Base-by-base conservation (phyloP, 306 rosid genomes). In the Phaseolus lunatus region DNA sequence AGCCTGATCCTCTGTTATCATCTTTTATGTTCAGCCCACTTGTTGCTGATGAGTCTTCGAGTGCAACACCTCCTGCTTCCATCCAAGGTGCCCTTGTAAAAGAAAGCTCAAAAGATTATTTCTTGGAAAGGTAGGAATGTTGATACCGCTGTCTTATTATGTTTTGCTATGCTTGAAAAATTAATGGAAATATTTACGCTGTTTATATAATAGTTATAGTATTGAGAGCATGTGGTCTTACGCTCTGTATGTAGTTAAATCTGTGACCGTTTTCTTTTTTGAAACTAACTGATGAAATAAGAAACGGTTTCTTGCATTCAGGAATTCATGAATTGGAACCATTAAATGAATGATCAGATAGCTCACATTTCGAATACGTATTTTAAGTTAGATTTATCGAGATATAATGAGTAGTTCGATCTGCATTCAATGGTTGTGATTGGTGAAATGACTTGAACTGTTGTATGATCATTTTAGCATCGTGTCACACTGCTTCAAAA, bases 1-100 rank as follows among this genome's bases (percentile, higher is more conserved):
- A 88, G 72, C 88, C 98, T 6, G 98, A 95, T 87, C 92, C 92
- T 57, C 64, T 95, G 86, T 66, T 95, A 82, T 87, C 90, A 35
- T 92, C 97, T 16, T 95, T 95, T 81, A 92, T 93, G 33, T 90
- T 84, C 85, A 90, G 86, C 83, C 87, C 91, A 9, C 78, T 73
- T 54, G 48, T 58, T 9, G 82, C 67, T 44, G 85, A 87, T 79
- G 91, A 86, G 76, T 73, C 86, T 65, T 65, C 6, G 11, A 86
- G 78, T 29, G 78, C 44, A 39, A 85, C 66, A 59, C 66, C 90
- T 59, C 69, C 63, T 79, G 73, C 89, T 62, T 83, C 86, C 31
- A 76, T 65, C 11, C 91, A 89, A 81, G 79, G 80, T 57, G 67
- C 81, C 67, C 16, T 50, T 15, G 81, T 69, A 43, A 88, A 87